Percentiles rank a stretch among this genome's conserved stretches.
These are phyloP conservation scores for Epicoccum nigrum DNA, from an alignment of 2,329 filamentous ascomycete genomes.

Conservation along the genomic window DNA sequence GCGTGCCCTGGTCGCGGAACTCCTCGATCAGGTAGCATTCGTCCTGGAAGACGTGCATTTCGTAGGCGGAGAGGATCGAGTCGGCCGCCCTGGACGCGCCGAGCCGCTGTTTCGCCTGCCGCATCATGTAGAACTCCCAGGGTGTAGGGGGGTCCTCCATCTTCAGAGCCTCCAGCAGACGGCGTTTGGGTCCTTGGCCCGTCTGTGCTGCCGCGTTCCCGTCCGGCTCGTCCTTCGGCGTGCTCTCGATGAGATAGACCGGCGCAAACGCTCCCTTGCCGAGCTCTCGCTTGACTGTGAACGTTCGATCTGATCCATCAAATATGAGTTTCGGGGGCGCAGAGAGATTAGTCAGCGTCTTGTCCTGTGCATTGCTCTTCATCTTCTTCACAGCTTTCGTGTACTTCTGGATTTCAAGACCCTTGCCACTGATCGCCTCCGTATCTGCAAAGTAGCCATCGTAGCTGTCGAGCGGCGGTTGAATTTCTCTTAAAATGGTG, in stretches of 20 bases:
- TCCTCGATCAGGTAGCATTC: constrained; percentile 90
- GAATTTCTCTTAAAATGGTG: constrained; percentile 74
- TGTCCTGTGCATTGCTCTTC: constrained; percentile 60
- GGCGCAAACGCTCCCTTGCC: constrained; percentile 94
- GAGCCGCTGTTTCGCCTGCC: constrained; percentile 77
- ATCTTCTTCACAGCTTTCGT: constrained; percentile 70
- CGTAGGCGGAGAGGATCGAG: constrained; percentile 82
- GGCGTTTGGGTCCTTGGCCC: constrained; percentile 66
- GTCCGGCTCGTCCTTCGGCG: constrained; percentile 57
- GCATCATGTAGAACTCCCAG: constrained; percentile 98
- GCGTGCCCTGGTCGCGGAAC: constrained; percentile 84
- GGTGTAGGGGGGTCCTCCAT: constrained; percentile 87
- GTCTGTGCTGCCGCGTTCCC: constrained; percentile 58
- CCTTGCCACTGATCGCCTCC: constrained; percentile 67
- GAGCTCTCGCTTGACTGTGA: constrained; percentile 82
- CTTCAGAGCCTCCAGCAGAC: constrained; percentile 81
- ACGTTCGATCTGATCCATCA: constrained; percentile 67
- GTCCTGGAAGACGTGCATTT: constrained; percentile 89
- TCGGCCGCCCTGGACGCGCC: constrained; percentile 73
- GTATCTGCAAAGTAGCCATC: constrained; percentile 79
- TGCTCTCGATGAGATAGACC: constrained; percentile 86
- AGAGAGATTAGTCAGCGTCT: constrained; percentile 65
- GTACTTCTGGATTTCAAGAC: constrained; percentile 80
- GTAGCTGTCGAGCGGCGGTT: constrained; percentile 76
- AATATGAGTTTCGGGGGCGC: constrained; percentile 72